Percentiles rank a stretch among this genome's conserved stretches.
Evolutionary conservation across 805 yeast genomes (phyloP).

Genomic region (Ogataea philodendri): DNA sequence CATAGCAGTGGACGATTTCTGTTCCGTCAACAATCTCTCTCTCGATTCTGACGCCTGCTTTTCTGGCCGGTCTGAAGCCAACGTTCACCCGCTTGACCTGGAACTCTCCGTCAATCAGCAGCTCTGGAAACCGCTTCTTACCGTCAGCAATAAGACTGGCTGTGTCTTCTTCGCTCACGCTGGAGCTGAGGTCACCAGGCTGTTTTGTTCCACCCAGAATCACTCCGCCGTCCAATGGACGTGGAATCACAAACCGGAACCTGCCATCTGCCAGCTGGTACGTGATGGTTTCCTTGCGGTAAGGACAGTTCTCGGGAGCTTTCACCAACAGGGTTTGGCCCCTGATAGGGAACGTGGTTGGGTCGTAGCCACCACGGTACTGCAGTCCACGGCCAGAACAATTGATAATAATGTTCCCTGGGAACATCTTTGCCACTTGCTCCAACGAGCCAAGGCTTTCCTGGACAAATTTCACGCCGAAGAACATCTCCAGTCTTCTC

Average conservation of each 20-base stretch:
- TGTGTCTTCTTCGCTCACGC: conserved; percentile 47
- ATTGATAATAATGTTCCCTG: conserved; percentile 43
- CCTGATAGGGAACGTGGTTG: conserved; percentile 47
- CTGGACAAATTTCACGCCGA: conserved; percentile 38
- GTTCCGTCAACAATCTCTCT: conserved; percentile 21
- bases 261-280: conserved; percentile 35
- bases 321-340: conserved; percentile 64
- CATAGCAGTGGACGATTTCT: conserved; percentile 65
- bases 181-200: conserved; percentile 35
- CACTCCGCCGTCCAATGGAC: conserved; percentile 58
- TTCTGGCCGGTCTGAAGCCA: conserved; percentile 67
- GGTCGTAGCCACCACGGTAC: conserved; percentile 52
- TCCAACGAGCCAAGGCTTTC: conserved; percentile 35
- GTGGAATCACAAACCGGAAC: conserved; percentile 55
- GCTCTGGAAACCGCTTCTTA: conserved; percentile 46
- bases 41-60: conserved; percentile 46
- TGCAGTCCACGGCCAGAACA: conserved; percentile 61
- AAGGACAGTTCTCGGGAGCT: conserved; percentile 43
- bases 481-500: conserved; percentile 32
- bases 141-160: conserved; percentile 42
- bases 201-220: conserved; percentile 73
- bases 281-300: conserved; percentile 47
- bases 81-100: conserved; percentile 54
- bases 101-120: conserved; percentile 38
- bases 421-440: conserved; percentile 37